phyloP scores from a whole-genome alignment of 2,329 filamentous ascomycete species.

The Pseudogymnoascus sp. region DNA sequence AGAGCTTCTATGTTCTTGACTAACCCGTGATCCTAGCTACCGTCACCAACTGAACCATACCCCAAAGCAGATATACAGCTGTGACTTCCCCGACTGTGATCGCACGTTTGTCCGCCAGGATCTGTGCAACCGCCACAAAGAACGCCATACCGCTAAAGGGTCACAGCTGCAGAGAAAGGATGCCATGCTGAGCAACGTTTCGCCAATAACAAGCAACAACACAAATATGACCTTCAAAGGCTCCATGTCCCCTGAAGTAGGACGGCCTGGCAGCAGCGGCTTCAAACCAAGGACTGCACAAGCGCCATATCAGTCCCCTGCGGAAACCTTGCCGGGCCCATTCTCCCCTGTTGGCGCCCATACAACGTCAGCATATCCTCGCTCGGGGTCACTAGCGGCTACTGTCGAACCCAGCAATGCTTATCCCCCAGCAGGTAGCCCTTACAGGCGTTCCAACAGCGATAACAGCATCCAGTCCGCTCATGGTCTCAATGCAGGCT shows the following conservation, averaged over 20 bases:
- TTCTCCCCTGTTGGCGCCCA: constrained; percentile 25
- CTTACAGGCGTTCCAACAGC: constrained; percentile 26
- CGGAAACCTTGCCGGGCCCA: constrained; percentile 20
- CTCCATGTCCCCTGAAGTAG: constrained; percentile 25
- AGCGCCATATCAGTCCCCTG: constrained; percentile 26
- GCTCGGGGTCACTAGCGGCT: constrained; percentile 18
- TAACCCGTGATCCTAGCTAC: constrained; percentile 40
- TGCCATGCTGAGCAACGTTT: constrained; percentile 47
- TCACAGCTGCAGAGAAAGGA: constrained; percentile 70
- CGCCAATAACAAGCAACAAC: constrained; percentile 16
- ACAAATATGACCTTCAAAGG: constrained; percentile 14
- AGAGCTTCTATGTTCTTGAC: background rate
- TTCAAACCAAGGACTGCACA: constrained; percentile 22
- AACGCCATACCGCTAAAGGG: constrained; percentile 71
- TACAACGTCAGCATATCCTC: constrained; percentile 23
- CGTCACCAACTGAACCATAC: constrained; percentile 93
- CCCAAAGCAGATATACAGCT: constrained; percentile 89
- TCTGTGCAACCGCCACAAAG: constrained; percentile 75
- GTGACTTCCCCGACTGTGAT: constrained; percentile 84
- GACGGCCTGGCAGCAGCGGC: constrained; percentile 19
- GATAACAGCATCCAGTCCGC: constrained; percentile 20
- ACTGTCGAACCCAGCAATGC: constrained; percentile 19
- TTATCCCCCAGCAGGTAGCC: constrained; percentile 12
- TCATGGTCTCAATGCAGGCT: constrained; percentile 15
- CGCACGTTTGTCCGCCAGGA: constrained; percentile 91